Percentiles rank a stretch among this genome's conserved stretches.
Conservation (phyloP, 106 monocot genomes). For the Apostasia shenzhenica region DNA sequence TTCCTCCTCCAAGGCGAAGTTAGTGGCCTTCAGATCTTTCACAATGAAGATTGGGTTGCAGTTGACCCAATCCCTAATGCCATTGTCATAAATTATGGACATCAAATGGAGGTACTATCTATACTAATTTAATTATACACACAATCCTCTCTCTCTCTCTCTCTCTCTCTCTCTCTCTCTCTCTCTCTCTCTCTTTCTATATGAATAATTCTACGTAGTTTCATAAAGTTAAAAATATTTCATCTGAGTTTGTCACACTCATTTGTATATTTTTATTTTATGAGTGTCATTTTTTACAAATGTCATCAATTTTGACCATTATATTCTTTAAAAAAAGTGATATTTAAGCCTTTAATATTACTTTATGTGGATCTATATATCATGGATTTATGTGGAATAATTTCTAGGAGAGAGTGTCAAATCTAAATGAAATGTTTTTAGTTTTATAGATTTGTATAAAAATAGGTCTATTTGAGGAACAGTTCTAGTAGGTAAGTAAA, state of each 20-base stretch:
- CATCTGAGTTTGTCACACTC: not conserved
- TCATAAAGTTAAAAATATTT: not conserved
- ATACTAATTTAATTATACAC: not conserved
- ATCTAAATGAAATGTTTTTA: too few relatives aligned
- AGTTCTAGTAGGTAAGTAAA: not conserved
- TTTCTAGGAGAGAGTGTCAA: too few relatives aligned
- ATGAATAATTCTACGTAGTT: too few relatives aligned
- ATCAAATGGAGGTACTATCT: constrained; percentile 10
- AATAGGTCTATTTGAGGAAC: not conserved
- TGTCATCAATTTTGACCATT: not conserved
- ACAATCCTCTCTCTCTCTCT: not conserved
- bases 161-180: too few relatives aligned
- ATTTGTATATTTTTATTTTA: not conserved
- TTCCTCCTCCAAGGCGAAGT: constrained; percentile 16
- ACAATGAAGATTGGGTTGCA: constrained; percentile 11
- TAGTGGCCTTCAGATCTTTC: constrained; percentile 16
- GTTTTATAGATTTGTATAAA: too few relatives aligned
- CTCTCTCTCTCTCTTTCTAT: not conserved
- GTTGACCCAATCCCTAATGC: constrained; percentile 17
- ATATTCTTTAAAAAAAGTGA: too few relatives aligned
- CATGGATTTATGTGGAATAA: too few relatives aligned
- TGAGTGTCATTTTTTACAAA: not conserved
- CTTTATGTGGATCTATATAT: too few relatives aligned
- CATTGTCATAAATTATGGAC: constrained; percentile 14
- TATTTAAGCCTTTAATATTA: too few relatives aligned